Evolutionary conservation across 495 filamentous ascomycete species (phyloP), one percentile per base, ranked within the genome.

Genomic region (Xylaria venustula): DNA sequence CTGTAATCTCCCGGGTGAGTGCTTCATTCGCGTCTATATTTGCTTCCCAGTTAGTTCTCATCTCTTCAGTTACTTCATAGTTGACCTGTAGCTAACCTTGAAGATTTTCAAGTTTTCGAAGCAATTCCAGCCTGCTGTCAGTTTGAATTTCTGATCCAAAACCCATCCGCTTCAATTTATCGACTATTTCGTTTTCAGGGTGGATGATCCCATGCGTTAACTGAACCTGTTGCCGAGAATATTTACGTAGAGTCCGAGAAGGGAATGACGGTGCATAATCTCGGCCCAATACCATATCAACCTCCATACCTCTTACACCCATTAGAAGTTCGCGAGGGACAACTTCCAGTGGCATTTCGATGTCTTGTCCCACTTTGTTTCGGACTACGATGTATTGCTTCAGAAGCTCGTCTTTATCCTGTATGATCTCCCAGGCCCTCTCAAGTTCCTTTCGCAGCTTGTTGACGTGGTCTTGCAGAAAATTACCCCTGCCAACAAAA

Each of bases 381-480:
- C 30, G 25, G 26, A 20, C 3, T 17, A 25, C 23, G 41, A 28
- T 57, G 30, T 22, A 15, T 9, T 20, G 23, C 9, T 58, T 12
- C 19, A 58, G 45, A 8, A 9, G 55, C 17, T 26, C 40, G 34
- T 58, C 32, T 40, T 58, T 48, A 15, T 58, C 55, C 34, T 49
- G 55, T 37, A 58, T 37, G 42, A 58, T 47, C 15, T 49, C 55
- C 44, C 44, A 58, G 2, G 44, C 55, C 34, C 30, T 58, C 20
- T 48, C 40, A 11, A 40, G 44, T 30, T 58, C 54, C n/a, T n/a
- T 34, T 30, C 40, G 30, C n/a, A 58, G 12, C 44, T 20, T 22
- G 7, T 17, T 20, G 17, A 7, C 32, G 30, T 58, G 42, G 2
- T 26, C 30, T 30, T 49, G 19, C n/a, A 47, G 12, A 44, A 58